phyloP scores from a whole-genome alignment of 768 basidiomycete genomes.

The Stropharia rugosoannulata region DNA sequence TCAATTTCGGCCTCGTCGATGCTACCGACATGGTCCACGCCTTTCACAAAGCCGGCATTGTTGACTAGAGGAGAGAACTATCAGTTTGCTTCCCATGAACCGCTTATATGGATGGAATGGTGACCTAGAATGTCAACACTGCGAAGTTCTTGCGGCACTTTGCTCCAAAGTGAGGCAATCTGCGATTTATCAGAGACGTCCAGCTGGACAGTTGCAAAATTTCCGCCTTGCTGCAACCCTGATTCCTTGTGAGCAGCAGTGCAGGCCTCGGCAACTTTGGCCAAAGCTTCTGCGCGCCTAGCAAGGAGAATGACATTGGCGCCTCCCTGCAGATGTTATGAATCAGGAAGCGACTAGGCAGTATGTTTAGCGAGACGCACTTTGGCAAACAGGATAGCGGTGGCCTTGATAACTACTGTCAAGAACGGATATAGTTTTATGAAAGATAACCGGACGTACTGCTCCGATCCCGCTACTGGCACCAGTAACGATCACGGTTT shows the following conservation, averaged over 20 bases:
- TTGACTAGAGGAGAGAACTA: slow-evolving; percentile 40
- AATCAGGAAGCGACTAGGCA: not conserved
- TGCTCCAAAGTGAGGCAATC: slow-evolving; percentile 66
- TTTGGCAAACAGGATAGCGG: slow-evolving; percentile 88
- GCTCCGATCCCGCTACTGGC: slow-evolving; percentile 91
- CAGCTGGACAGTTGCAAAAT: slow-evolving; percentile 66
- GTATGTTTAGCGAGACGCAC: slow-evolving; percentile 33
- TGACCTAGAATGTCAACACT: slow-evolving; percentile 83
- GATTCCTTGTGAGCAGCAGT: slow-evolving; percentile 69
- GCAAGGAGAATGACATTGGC: slow-evolving; percentile 87
- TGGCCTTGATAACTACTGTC: slow-evolving; percentile 49
- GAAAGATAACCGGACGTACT: slow-evolving; percentile 39
- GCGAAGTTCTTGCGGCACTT: slow-evolving; percentile 67
- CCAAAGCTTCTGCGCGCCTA: slow-evolving; percentile 71
- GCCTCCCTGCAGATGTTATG: slow-evolving; percentile 56
- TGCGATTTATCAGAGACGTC: slow-evolving; percentile 81
- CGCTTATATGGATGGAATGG: slow-evolving; percentile 15
- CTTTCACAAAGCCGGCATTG: slow-evolving; percentile 87
- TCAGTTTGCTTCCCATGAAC: not conserved
- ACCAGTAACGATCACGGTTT: slow-evolving; percentile 87
- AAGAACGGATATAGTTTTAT: not conserved
- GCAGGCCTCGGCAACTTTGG: slow-evolving; percentile 68
- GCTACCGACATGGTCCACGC: slow-evolving; percentile 83
- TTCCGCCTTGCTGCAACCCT: slow-evolving; percentile 74
- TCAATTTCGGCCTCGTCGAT: slow-evolving; percentile 78